Conservation (phyloP, 768 basidiomycete species). For the Phallus indusiatus region DNA sequence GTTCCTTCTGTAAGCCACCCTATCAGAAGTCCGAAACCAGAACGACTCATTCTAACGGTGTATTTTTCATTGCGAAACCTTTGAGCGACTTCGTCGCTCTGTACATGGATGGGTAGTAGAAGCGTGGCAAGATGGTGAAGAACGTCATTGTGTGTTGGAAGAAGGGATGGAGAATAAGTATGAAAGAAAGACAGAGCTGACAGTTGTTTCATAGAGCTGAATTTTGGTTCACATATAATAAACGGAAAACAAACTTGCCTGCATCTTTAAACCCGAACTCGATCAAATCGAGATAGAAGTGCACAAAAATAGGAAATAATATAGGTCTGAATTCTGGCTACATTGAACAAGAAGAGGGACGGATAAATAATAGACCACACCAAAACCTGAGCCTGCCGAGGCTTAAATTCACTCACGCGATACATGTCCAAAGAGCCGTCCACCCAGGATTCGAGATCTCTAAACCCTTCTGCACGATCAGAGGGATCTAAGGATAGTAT, state of each 20-base stretch:
- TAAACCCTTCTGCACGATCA: slow-evolving; percentile 79
- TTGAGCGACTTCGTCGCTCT: slow-evolving; percentile 72
- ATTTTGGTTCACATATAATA: slow-evolving; percentile 4
- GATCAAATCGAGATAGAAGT: slow-evolving; percentile 93
- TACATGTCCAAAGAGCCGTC: slow-evolving; percentile 90
- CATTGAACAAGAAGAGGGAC: slow-evolving; percentile 4
- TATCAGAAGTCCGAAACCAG: slow-evolving; percentile 83
- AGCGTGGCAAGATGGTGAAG: slow-evolving; percentile 75
- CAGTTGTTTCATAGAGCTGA: background rate
- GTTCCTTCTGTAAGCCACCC: slow-evolving; percentile 95
- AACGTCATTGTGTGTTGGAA: slow-evolving; percentile 53
- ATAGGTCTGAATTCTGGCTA: slow-evolving; percentile 93
- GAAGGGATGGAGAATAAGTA: slow-evolving; percentile 59
- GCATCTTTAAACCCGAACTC: slow-evolving; percentile 85
- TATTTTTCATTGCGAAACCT: slow-evolving; percentile 89
- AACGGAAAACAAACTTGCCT: slow-evolving; percentile 39
- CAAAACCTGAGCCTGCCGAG: background rate
- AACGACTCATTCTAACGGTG: slow-evolving; percentile 78
- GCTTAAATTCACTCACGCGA: slow-evolving; percentile 39
- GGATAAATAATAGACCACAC: background rate
- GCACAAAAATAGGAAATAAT: slow-evolving; percentile 91
- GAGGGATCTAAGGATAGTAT: slow-evolving; percentile 73
- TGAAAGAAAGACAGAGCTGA: slow-evolving; percentile 68
- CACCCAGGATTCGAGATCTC: slow-evolving; percentile 81
- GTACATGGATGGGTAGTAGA: slow-evolving; percentile 73